Evolutionary conservation across 129 eudicot genomes (phyloP), one percentile per base, ranked within the genome.

Genomic region (Cynara cardunculus): DNA sequence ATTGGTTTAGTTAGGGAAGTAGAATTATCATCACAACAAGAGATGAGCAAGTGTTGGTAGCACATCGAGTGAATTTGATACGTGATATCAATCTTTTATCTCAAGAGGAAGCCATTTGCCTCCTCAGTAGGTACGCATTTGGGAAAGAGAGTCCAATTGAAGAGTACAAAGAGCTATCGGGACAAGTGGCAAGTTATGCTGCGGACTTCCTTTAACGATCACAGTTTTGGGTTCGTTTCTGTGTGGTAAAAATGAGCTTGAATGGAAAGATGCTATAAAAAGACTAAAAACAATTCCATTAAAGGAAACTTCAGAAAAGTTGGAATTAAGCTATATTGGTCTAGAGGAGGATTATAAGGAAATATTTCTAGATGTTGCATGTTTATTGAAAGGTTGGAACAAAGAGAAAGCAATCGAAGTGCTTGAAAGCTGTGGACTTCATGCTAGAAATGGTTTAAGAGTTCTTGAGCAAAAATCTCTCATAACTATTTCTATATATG

Each of bases 201-300:
- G 84, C 84, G 82, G 88, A 46, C 84, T 87, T 16, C 90, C 90
- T 49, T 84, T 87, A 77, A 87, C 88, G 7, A 59, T 87, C 12
- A 83, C 81, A 68, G 88, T 87, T 9, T 78, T 87, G 72, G 90
- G 90, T 67, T 83, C 90, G 3, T 79, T 72, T n/a, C 76, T 87
- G 14, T 77, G 84, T 49, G 72, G 74, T 13, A 84, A 80, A 78
- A 66, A 24, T 61, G 56, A 24, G 39, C 30, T 16, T 21, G 84
- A 76, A 34, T 87, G 90, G 90, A 9, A 44, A 32, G 82, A 78
- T 74, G 80, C 84, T 21, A 25, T 81, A 9, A 7, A 59, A 32
- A 87, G 85, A 69, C 71, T 87, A 1, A 39, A 78, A 7, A 26
- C 22, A 21, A 78, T 67, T 78, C 81, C 69, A 0, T 5, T 16